Conservation (phyloP, 2,329 filamentous ascomycete genomes). For the Curvularia spicifera region DNA sequence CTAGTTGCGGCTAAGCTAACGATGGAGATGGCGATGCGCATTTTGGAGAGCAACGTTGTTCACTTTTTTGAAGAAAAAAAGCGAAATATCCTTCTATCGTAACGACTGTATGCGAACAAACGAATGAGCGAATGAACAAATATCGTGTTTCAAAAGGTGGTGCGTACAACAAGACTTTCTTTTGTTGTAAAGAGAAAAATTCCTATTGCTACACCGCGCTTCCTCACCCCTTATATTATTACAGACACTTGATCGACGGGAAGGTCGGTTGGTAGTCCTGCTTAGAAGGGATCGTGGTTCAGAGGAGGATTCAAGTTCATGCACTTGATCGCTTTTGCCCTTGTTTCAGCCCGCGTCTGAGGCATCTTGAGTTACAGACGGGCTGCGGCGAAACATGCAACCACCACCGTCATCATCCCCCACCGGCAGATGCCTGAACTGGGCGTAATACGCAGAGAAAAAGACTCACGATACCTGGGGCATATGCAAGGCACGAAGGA, state of each 20-base stretch:
- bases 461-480: too few species aligned
- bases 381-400: background rate
- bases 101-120: constrained; percentile 14
- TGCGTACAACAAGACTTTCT: too few species aligned
- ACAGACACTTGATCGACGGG: background rate
- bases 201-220: too few species aligned
- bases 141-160: too few species aligned
- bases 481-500: background rate
- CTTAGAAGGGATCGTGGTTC: background rate
- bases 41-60: constrained; percentile 11
- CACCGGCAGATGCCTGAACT: too few species aligned
- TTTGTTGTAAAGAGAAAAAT: too few species aligned
- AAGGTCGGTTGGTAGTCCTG: too few species aligned
- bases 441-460: too few species aligned
- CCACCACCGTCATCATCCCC: too few species aligned
- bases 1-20: constrained; percentile 20
- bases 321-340: background rate
- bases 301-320: background rate
- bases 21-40: constrained; percentile 25
- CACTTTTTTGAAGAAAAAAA: background rate
- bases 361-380: background rate
- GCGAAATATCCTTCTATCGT: background rate
- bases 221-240: background rate
- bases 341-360: background rate
- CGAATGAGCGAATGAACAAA: too few species aligned